Conservation (phyloP, 768 basidiomycete species). For the Phlebiopsis gigantea region DNA sequence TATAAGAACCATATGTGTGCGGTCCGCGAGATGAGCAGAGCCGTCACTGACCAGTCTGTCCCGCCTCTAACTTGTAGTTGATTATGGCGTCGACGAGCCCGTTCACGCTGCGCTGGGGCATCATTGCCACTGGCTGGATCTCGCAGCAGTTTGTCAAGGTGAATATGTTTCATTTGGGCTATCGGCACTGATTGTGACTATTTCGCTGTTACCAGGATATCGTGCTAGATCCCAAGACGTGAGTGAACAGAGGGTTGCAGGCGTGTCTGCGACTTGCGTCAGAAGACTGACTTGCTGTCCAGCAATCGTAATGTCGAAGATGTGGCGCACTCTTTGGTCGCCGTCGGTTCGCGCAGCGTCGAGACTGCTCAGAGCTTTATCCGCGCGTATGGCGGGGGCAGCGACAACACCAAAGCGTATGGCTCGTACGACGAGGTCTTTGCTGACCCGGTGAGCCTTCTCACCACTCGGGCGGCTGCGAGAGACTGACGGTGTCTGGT, state of each 20-base stretch:
- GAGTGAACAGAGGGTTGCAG: conserved; percentile 15
- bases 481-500: conserved; percentile 1
- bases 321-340: conserved; percentile 60
- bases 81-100: conserved; percentile 9
- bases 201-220: conserved; percentile 47
- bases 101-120: conserved; percentile 70
- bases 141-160: conserved; percentile 66
- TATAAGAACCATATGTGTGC: background rate
- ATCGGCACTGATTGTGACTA: background rate
- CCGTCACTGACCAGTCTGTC: background rate
- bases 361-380: conserved; percentile 72
- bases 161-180: conserved; percentile 6
- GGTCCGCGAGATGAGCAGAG: background rate
- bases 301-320: conserved; percentile 61
- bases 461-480: background rate
- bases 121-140: conserved; percentile 79
- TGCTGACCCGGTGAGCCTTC: conserved; percentile 49
- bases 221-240: conserved; percentile 71
- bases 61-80: background rate
- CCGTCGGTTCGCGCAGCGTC: conserved; percentile 72
- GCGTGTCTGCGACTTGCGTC: background rate
- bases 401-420: conserved; percentile 56
- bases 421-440: conserved; percentile 74
- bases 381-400: conserved; percentile 40
- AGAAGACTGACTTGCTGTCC: background rate